These are phyloP conservation scores for Dysphania ambrosioides DNA, from an alignment of 148 eudicot genomes.

Conservation along the genomic window DNA sequence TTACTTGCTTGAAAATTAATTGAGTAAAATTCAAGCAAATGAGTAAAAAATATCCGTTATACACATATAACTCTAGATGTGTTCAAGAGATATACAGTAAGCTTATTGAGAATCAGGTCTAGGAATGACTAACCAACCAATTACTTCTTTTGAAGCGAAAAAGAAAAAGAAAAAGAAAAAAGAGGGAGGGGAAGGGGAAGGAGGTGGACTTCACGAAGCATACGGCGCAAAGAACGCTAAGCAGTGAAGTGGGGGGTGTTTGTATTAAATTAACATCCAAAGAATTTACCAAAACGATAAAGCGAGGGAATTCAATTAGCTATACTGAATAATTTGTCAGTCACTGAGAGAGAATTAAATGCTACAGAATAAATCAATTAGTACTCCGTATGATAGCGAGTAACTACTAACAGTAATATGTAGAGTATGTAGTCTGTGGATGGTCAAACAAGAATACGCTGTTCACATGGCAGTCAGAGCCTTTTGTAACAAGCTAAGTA, in stretches of 20 bases:
- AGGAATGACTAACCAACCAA: no score
- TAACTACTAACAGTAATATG: background rate
- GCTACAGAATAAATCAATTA: conserved; percentile 12
- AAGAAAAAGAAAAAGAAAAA: background rate
- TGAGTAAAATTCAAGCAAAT: no score
- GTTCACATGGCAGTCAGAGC: conserved; percentile 25
- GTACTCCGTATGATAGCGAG: background rate
- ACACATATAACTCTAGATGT: no score
- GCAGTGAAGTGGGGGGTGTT: conserved; percentile 16
- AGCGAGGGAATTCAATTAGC: conserved; percentile 18
- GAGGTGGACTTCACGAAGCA: conserved; percentile 10
- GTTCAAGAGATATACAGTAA: no score
- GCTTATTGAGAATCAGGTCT: no score
- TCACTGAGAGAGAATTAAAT: conserved; percentile 14
- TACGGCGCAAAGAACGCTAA: conserved; percentile 32
- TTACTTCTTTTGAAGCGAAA: background rate
- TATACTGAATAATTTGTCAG: conserved; percentile 7
- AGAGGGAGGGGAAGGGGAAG: no score
- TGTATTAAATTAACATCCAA: background rate
- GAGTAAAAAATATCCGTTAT: no score
- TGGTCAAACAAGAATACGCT: conserved; percentile 40
- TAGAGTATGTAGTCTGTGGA: no score
- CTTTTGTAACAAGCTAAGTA: conserved; percentile 15
- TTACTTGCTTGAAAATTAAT: no score
- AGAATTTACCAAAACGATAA: background rate